Conservation (phyloP, 2,329 filamentous ascomycete species). For the Mycocentrospora acerina region DNA sequence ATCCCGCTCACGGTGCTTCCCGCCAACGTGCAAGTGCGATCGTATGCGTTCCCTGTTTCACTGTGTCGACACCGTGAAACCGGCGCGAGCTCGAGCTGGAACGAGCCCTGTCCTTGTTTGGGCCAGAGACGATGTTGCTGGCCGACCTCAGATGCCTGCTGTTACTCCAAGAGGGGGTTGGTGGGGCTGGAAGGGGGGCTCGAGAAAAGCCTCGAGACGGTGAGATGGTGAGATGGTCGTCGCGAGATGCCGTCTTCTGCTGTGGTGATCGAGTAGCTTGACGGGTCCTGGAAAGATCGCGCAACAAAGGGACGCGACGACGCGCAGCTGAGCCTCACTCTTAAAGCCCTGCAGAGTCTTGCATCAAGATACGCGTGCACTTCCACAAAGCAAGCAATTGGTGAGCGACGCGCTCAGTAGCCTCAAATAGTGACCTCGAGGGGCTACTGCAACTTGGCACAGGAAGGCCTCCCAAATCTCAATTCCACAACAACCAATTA, state of each 20-base stretch:
- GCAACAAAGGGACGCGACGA: conserved; percentile 5
- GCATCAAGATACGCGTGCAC: not conserved
- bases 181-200: no score
- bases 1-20: conserved; percentile 8
- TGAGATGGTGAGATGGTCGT: not conserved
- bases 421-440: no score
- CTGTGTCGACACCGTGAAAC: conserved; percentile 19
- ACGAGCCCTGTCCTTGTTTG: conserved; percentile 15
- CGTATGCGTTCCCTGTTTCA: conserved; percentile 26
- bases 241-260: not conserved
- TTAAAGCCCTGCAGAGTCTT: conserved; percentile 1
- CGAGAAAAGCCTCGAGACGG: no score
- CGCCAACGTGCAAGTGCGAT: conserved; percentile 16
- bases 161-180: not conserved
- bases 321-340: conserved; percentile 10
- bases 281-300: conserved; percentile 2
- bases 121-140: conserved; percentile 2
- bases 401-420: no score
- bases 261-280: conserved; percentile 1
- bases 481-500: no score
- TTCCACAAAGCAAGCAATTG: no score
- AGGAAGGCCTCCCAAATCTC: no score
- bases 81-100: conserved; percentile 7
- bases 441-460: no score
- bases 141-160: not conserved